Conservation (phyloP, 306 rosid species). For the Fragaria ananassa region DNA sequence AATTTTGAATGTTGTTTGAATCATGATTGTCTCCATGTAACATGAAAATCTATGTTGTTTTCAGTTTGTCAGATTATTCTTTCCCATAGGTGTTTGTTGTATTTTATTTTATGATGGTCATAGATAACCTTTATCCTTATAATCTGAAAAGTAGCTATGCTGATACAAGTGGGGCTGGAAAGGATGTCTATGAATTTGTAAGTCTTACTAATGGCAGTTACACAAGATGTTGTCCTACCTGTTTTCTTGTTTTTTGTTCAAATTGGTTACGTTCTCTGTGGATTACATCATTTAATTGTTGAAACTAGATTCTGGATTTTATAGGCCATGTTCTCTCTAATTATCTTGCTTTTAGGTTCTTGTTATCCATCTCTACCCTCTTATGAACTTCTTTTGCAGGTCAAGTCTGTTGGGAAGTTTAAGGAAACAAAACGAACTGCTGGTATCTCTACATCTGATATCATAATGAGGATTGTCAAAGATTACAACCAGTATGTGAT, state of each 20-base stretch:
- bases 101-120: background rate
- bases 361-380: background rate
- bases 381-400: conserved; percentile 38
- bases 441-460: conserved; percentile 92
- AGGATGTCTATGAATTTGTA: conserved; percentile 95
- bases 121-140: background rate
- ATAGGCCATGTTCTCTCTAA: background rate
- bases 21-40: background rate
- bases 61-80: background rate
- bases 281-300: background rate
- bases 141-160: conserved; percentile 62
- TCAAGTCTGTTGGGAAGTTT: conserved; percentile 76
- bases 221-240: background rate
- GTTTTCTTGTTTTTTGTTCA: background rate
- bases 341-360: background rate
- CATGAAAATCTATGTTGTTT: background rate
- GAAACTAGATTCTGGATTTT: background rate
- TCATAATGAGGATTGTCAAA: conserved; percentile 94
- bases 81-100: background rate
- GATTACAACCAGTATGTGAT: conserved; percentile 94
- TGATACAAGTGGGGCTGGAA: conserved; percentile 90
- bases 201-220: conserved; percentile 21
- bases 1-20: background rate
- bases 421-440: conserved; percentile 93
- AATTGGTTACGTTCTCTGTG: background rate